A percentile compares a stretch with the other conserved stretches of the same genome.
phyloP scores from a whole-genome alignment of 2,329 filamentous ascomycete genomes.

The Geosmithia putterillii region DNA sequence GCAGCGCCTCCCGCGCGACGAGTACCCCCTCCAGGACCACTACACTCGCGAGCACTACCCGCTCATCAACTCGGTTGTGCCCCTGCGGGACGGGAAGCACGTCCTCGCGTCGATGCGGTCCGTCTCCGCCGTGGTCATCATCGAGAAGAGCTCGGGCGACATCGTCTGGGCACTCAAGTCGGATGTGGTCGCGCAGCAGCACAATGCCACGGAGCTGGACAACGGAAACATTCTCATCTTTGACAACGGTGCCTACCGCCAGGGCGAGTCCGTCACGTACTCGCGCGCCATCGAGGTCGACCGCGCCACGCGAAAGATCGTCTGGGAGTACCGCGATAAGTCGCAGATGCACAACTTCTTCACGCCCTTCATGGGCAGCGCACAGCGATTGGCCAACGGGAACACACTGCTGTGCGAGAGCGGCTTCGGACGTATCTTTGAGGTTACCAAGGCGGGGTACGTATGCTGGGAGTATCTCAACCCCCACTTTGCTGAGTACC shows the following conservation, averaged over 20 bases:
- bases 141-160: conserved; percentile 11
- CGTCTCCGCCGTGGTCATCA: conserved; percentile 14
- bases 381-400: conserved; percentile 13
- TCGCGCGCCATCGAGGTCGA: conserved; percentile 13
- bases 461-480: conserved; percentile 17
- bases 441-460: conserved; percentile 11
- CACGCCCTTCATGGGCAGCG: conserved; percentile 17
- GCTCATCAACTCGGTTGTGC: conserved; percentile 15
- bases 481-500: conserved; percentile 13
- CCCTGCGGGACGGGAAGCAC: conserved; percentile 13
- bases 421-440: conserved; percentile 13
- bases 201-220: conserved; percentile 14
- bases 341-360: conserved; percentile 16
- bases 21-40: conserved; percentile 14
- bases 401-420: conserved; percentile 16
- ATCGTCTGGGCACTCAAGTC: conserved; percentile 14
- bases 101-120: conserved; percentile 15
- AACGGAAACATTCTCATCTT: conserved; percentile 18
- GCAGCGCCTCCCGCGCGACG: conserved; percentile 10
- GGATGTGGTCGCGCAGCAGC: conserved; percentile 13
- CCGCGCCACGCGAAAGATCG: conserved; percentile 9
- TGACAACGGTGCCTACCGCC: conserved; percentile 15
- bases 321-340: conserved; percentile 16
- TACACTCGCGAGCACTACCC: conserved; percentile 18
- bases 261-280: conserved; percentile 15